Base-by-base conservation (phyloP, 2,329 filamentous ascomycete species). In the Neoascochyta sp. region DNA sequence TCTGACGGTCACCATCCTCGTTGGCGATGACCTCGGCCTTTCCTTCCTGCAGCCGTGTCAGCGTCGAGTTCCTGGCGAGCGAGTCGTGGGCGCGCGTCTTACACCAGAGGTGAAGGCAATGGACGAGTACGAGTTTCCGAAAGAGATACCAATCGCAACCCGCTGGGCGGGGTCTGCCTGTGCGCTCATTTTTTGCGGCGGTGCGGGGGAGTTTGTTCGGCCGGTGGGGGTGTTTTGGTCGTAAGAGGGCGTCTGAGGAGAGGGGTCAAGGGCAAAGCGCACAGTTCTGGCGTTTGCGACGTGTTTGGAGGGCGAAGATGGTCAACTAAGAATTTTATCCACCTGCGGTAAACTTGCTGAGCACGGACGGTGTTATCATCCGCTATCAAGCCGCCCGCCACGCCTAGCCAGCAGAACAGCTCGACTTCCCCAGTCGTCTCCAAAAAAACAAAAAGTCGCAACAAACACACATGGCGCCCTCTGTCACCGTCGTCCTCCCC, bases 1-100 rank as follows among this genome's bases (percentile, higher is more conserved):
- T 98, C 67, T 96, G 90, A 65, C 92, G 89, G 69, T 98, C 92
- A 90, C 92, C 92, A 62, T 96, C 92, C 72, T 96, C 92, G 70
- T 98, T 96, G 60, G 92, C 92, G 69, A 98, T 96, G 45, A 98
- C 90, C 65, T 95, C 87, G 45, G 88, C 83, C 74, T 93, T 94
- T 67, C 93, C 90, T 59, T 96, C 90, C 74, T 77, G 33, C 11
- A n/a, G 16, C 16, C 4, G 15, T 24, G 43, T 52, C 34, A 52
- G 39, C 16, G 18, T 16, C 12, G 7, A n/a, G 16, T 6, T 17
- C 7, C 5, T 5, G 4, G 7, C 2, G 1, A n/a, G n/a, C n/a
- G n/a, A 10, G 15, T 10, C 9, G 4, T 5, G 8, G 10, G 3
- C 9, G n/a, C 5, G 10, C 4, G 23, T 19, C 71, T 45, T 65